Evolutionary conservation across 2,329 filamentous ascomycete species (phyloP), one percentile per base, ranked within the genome.

Genomic region (Herpotrichia juniperi): DNA sequence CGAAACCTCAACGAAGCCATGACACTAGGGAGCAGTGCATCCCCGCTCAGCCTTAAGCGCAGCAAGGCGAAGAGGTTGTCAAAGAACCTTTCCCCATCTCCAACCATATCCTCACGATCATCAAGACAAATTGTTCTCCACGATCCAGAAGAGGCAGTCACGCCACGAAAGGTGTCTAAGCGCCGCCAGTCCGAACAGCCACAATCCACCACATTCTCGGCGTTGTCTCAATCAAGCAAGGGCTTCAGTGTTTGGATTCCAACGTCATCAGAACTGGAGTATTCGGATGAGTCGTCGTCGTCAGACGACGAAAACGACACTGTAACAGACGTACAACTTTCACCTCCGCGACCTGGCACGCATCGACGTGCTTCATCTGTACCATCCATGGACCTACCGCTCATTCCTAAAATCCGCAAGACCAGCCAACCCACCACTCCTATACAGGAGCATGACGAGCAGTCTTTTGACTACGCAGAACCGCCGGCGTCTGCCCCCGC

Each of bases 191-290:
- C 50, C 24, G 51, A 61, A 19, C 50, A 43, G 44, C 62, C 65
- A 43, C 56, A 63, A 28, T 62, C 64, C 4, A 53, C 66, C 11
- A 58, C 64, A 22, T 43, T 63, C 26, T 64, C 61, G 3, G 52
- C 60, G 26, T 54, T 67, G 42, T 65, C 67, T 46, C 55, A 61
- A 24, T 60, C 62, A 55, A 68, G 68, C 49, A 76, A 75, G 57
- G 74, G 74, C 42, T 81, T 77, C 62, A 78, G 74, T 46, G 79
- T 81, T 11, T 81, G 79, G 79, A 70, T 80, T 63, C 79, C 79
- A 22, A 58, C 53, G 2, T n/a, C n/a, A 11, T 76, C 75, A 3
- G 73, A 76, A 34, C 56, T 65, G 9, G 63, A 73, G 7, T 52
- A 64, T 43, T 72, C 67, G 5, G 69, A 72, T 42, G 66, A 73